These are phyloP conservation scores for Tillandsia fasciculata DNA, from an alignment of 176 grass and related monocot species.

Conservation along the genomic window DNA sequence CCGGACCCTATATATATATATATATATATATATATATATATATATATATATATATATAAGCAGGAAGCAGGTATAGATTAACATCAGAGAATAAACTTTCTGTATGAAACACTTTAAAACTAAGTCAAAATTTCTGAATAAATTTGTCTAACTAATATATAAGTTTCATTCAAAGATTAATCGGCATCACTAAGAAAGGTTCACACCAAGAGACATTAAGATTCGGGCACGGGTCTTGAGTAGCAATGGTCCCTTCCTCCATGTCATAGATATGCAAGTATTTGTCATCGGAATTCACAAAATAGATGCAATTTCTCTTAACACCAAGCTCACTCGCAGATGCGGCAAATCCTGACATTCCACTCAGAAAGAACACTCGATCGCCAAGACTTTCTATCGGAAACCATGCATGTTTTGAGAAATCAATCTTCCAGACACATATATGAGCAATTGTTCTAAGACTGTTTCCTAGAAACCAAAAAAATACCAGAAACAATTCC, in stretches of 20 bases:
- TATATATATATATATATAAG: too few relatives aligned
- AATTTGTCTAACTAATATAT: too few relatives aligned
- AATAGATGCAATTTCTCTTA: not conserved
- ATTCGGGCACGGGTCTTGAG: not conserved
- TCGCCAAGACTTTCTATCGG: not conserved
- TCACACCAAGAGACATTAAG: not conserved
- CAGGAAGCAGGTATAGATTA: too few relatives aligned
- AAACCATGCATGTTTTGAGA: not conserved
- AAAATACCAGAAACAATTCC: not conserved
- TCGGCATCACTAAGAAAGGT: not conserved
- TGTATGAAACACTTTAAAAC: too few relatives aligned
- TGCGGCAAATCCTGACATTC: not conserved
- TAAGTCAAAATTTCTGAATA: too few relatives aligned
- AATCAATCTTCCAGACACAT: not conserved
- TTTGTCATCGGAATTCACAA: not conserved
- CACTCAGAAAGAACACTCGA: not conserved
- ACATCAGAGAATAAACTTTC: too few relatives aligned
- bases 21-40: too few relatives aligned
- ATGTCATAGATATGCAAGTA: not conserved
- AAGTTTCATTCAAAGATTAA: too few relatives aligned
- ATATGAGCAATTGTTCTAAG: not conserved
- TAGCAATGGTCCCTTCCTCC: not conserved
- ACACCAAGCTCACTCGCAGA: not conserved
- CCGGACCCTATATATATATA: too few relatives aligned
- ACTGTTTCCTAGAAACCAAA: not conserved